Evolutionary conservation across 1,284 basidiomycete genomes (phyloP).

Genomic region (Cutaneotrichosporon arboriforme): DNA sequence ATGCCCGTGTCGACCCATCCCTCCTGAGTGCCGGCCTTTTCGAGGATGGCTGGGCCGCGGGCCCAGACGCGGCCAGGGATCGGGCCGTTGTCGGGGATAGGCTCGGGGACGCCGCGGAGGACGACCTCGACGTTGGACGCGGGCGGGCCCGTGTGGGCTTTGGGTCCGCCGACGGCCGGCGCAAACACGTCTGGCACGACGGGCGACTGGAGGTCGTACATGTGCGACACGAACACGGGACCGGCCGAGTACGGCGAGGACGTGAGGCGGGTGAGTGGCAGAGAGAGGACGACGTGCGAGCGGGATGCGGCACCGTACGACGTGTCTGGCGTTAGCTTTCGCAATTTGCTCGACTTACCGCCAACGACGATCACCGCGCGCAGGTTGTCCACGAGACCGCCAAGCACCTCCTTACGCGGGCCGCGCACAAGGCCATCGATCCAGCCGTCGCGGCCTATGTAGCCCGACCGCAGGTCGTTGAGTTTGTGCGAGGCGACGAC

Average conservation of each 20-base stretch:
- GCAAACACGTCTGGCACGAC: constrained; percentile 18
- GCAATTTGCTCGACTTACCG: neutral
- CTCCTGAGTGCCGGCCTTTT: constrained; percentile 8
- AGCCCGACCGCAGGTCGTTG: constrained; percentile 28
- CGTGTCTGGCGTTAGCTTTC: constrained; percentile 18
- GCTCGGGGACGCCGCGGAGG: constrained; percentile 25
- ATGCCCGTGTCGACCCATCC: constrained; percentile 35
- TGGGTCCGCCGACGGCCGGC: constrained; percentile 10
- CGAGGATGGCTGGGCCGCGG: constrained; percentile 32
- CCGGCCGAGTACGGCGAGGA: constrained; percentile 30
- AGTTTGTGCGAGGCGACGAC: constrained; percentile 36
- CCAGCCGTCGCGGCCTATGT: constrained; percentile 27
- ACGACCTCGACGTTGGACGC: constrained; percentile 42
- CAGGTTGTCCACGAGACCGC: constrained; percentile 21
- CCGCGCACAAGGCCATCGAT: constrained; percentile 32
- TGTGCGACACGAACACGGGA: constrained; percentile 39
- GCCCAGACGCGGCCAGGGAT: constrained; percentile 27
- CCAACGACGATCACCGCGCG: constrained; percentile 3
- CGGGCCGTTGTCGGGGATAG: constrained; percentile 9
- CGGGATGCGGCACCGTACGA: constrained; percentile 20
- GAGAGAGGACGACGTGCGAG: constrained; percentile 35
- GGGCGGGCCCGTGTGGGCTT: constrained; percentile 39
- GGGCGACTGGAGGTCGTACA: constrained; percentile 40
- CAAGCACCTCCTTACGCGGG: constrained; percentile 27
- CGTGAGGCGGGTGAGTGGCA: constrained; percentile 36